phyloP scores from a whole-genome alignment of 2,329 filamentous ascomycete species.

The Nannizziopsis arthrosporioides region DNA sequence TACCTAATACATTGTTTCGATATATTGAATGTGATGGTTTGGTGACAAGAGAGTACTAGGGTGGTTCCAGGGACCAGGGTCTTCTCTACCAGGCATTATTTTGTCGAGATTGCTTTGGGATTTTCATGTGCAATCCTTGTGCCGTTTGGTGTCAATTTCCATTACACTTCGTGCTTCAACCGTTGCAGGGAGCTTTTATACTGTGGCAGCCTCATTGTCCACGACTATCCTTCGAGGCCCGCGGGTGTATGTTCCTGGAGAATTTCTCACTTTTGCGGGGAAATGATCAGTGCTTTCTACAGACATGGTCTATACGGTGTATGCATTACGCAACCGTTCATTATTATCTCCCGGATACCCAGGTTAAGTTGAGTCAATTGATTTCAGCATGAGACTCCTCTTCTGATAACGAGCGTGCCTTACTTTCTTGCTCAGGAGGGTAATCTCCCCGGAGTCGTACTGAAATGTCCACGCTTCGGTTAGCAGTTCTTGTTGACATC shows the following conservation, averaged over 20 bases:
- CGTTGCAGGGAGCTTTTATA: no score
- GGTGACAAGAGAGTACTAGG: neutral
- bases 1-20: neutral
- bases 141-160: neutral
- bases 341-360: no score
- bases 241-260: neutral
- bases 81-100: neutral
- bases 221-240: neutral
- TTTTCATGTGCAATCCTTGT: neutral
- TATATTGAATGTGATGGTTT: neutral
- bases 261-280: conserved; percentile 1
- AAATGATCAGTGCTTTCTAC: neutral
- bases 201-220: neutral
- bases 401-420: no score
- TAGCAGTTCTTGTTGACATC: no score
- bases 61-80: conserved; percentile 1
- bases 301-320: neutral
- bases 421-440: no score
- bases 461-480: no score
- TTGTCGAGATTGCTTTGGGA: conserved; percentile 3
- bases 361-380: no score
- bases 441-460: no score
- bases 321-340: no score
- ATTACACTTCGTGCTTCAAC: neutral
- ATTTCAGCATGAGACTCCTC: no score